A percentile compares a stretch with the other conserved stretches of the same genome.
Evolutionary conservation across 2,329 filamentous ascomycete species (phyloP).

Genomic region (Phyllosticta paracitricarpa): DNA sequence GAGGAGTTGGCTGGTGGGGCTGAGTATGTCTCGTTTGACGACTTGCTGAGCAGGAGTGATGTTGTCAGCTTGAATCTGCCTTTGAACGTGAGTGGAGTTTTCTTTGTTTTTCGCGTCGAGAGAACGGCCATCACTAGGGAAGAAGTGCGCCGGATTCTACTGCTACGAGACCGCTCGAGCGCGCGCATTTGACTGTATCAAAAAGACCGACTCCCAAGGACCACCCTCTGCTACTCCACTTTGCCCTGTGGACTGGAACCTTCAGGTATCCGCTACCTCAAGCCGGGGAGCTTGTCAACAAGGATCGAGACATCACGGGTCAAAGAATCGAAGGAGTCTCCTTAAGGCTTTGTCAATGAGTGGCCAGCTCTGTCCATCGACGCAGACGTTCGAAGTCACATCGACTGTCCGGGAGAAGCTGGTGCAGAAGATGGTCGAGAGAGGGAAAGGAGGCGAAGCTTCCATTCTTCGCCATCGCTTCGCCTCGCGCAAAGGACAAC

Average conservation of each 20-base stretch:
- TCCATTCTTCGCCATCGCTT: neutral
- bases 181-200: neutral
- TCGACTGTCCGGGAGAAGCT: neutral
- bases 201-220: too few species aligned
- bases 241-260: too few species aligned
- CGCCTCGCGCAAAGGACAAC: neutral
- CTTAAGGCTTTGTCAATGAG: too few species aligned
- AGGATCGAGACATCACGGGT: too few species aligned
- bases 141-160: neutral
- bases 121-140: neutral
- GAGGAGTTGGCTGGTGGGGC: constrained; percentile 48
- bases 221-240: too few species aligned
- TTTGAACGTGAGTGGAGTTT: constrained; percentile 55
- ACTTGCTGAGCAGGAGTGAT: constrained; percentile 58
- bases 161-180: neutral
- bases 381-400: too few species aligned
- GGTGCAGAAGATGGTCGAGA: neutral
- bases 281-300: too few species aligned
- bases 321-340: too few species aligned
- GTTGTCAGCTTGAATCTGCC: constrained; percentile 73
- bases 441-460: neutral
- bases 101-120: neutral
- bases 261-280: too few species aligned
- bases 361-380: too few species aligned
- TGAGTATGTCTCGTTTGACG: constrained; percentile 63